Conservation (phyloP, 2,329 filamentous ascomycete genomes). For the Fusarium tricinctum region DNA sequence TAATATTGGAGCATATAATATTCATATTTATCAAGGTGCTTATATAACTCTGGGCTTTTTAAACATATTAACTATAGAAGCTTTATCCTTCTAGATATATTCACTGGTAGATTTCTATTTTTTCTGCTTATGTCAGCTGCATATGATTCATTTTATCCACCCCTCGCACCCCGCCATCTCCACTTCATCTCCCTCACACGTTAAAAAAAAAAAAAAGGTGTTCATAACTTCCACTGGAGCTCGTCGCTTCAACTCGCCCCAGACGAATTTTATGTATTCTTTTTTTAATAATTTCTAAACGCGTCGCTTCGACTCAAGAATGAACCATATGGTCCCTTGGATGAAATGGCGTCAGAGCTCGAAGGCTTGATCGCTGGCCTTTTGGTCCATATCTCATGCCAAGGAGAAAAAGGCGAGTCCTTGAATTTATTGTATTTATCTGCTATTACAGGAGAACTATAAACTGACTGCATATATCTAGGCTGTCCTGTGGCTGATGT, state of each 20-base stretch:
- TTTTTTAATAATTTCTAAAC: constrained; percentile 45
- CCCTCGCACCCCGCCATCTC: constrained; percentile 35
- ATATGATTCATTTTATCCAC: constrained; percentile 8
- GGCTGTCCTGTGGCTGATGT: constrained; percentile 54
- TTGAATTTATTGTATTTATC: constrained; percentile 7
- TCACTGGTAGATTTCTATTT: not conserved
- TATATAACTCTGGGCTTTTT: not conserved
- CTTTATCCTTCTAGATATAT: not conserved
- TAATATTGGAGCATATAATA: not conserved
- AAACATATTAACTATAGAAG: no score
- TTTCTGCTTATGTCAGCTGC: not conserved
- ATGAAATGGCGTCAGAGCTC: constrained; percentile 56
- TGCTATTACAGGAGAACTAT: constrained; percentile 6
- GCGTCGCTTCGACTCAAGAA: constrained; percentile 43
- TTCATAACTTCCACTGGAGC: constrained; percentile 33
- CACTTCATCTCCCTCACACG: constrained; percentile 42
- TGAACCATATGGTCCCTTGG: constrained; percentile 41
- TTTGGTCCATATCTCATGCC: constrained; percentile 56
- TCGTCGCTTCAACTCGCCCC: constrained; percentile 51
- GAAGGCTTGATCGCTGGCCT: constrained; percentile 57
- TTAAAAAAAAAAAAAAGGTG: constrained; percentile 37
- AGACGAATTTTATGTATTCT: constrained; percentile 38
- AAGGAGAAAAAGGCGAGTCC: constrained; percentile 56
- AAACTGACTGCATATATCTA: constrained; percentile 36
- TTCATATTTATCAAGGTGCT: no score